These are phyloP conservation scores for Lithohypha guttulata DNA, from an alignment of 2,329 filamentous ascomycete genomes.

Conservation along the genomic window DNA sequence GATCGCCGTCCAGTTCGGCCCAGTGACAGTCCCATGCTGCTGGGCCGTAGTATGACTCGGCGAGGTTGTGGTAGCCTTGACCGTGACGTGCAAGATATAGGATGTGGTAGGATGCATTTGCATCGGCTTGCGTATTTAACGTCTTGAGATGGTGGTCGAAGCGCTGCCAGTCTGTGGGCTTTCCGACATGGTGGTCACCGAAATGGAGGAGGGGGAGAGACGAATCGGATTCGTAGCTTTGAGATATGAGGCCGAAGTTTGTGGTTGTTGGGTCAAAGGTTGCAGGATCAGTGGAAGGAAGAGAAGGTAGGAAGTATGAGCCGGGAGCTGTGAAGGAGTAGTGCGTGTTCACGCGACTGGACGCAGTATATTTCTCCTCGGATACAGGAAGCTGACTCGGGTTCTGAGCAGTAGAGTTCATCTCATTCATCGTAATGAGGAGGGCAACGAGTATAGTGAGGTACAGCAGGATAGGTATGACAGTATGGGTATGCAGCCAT, in stretches of 20 bases:
- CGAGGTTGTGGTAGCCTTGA: constrained; percentile 52
- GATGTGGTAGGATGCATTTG: constrained; percentile 40
- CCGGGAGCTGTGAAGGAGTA: constrained; percentile 1
- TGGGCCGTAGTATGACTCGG: constrained; percentile 47
- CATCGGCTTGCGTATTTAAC: constrained; percentile 33
- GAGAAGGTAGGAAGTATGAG: constrained; percentile 8
- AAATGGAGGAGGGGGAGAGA: constrained; percentile 12
- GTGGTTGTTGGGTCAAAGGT: constrained; percentile 8
- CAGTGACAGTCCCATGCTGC: constrained; percentile 53
- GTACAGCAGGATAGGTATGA: constrained; percentile 13
- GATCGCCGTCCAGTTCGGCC: constrained; percentile 43
- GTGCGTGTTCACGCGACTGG: too few relatives aligned
- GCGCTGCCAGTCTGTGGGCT: constrained; percentile 46
- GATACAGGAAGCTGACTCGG: background rate
- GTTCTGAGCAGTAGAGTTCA: constrained; percentile 17
- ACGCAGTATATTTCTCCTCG: too few relatives aligned
- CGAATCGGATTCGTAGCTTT: constrained; percentile 33
- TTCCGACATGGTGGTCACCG: constrained; percentile 6
- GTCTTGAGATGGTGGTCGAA: constrained; percentile 39
- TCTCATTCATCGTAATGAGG: constrained; percentile 31
- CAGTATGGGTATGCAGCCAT: too few relatives aligned
- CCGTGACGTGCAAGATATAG: constrained; percentile 52
- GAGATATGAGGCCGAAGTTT: constrained; percentile 42
- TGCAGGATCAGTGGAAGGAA: background rate
- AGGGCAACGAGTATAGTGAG: constrained; percentile 12